Evolutionary conservation across 176 grass and related monocot genomes (phyloP).

Genomic region (Cymbopogon citratus): DNA sequence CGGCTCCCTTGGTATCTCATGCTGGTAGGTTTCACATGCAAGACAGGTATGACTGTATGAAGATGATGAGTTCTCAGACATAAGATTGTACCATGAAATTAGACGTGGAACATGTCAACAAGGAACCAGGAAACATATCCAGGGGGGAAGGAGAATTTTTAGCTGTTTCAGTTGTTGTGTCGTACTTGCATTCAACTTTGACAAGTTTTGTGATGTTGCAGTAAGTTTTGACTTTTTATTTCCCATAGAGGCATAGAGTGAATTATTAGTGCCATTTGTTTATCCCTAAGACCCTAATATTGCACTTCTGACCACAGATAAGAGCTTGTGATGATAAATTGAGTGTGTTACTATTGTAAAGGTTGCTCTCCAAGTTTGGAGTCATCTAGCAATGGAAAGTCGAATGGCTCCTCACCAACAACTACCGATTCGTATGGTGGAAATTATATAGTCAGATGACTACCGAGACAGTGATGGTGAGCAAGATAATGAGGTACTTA

Average conservation of each 20-base stretch:
- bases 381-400: no score
- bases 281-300: not conserved
- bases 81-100: slow-evolving; percentile 88
- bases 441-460: no score
- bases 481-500: slow-evolving; percentile 70
- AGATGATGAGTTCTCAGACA: slow-evolving; percentile 83
- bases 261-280: not conserved
- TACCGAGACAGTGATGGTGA: slow-evolving; percentile 72
- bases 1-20: slow-evolving; percentile 84
- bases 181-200: slow-evolving; percentile 79
- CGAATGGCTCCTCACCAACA: no score
- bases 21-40: slow-evolving; percentile 50
- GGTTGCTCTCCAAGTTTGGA: no score
- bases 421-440: no score
- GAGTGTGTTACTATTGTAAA: not conserved
- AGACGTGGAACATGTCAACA: slow-evolving; percentile 52
- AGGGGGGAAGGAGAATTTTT: slow-evolving; percentile 47
- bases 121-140: slow-evolving; percentile 52
- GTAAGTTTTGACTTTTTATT: slow-evolving; percentile 57
- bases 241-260: not conserved
- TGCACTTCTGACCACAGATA: not conserved
- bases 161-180: slow-evolving; percentile 21
- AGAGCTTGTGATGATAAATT: not conserved
- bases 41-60: slow-evolving; percentile 60
- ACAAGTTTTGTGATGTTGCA: slow-evolving; percentile 88